Conservation (phyloP, 352 stramenopile species). For the Blastocystis hominis region DNA sequence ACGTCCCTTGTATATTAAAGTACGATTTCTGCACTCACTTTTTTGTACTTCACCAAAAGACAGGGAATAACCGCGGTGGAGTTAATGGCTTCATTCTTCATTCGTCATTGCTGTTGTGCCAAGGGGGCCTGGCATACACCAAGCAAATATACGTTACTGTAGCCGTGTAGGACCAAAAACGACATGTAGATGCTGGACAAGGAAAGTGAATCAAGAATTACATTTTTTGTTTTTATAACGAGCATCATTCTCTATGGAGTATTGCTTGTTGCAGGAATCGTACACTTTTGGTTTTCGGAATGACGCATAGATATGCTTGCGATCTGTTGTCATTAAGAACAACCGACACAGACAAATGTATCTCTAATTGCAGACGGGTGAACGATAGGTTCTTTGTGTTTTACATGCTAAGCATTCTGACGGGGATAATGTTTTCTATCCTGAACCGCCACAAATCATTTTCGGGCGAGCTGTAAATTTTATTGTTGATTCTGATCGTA, state of each 20-base stretch:
- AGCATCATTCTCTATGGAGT: conserved; percentile 26
- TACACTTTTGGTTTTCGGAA: background rate
- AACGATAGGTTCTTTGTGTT: conserved; percentile 22
- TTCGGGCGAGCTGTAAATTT: background rate
- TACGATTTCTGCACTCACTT: background rate
- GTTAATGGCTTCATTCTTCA: background rate
- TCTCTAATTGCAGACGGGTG: background rate
- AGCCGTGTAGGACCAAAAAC: background rate
- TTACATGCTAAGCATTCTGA: conserved; percentile 12
- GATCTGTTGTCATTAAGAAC: background rate
- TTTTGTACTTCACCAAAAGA: background rate
- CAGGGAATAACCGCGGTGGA: background rate
- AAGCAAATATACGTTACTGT: background rate
- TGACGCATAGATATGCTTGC: background rate
- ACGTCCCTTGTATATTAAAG: too few species aligned
- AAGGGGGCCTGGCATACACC: background rate
- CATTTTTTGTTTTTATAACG: background rate
- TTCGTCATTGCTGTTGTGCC: background rate
- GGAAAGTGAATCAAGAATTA: background rate
- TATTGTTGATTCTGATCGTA: background rate
- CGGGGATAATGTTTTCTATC: background rate
- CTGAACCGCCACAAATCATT: background rate
- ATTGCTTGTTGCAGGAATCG: conserved; percentile 13
- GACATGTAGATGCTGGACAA: background rate
- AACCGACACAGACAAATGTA: background rate